Conservation (phyloP, 2,329 filamentous ascomycete genomes). For the Monascus ruber region DNA sequence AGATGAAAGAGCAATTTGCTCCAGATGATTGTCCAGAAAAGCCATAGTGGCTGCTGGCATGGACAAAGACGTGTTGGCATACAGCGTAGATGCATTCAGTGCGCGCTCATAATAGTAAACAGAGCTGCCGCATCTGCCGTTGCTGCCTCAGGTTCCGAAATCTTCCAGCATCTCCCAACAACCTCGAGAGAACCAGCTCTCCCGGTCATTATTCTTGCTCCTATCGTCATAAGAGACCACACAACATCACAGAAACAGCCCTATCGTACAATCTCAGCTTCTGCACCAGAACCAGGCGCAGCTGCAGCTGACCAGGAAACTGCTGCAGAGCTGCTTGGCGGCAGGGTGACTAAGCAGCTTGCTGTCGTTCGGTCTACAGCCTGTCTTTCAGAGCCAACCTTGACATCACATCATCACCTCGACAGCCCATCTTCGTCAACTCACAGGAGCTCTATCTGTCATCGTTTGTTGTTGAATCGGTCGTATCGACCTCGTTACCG, state of each 20-base stretch:
- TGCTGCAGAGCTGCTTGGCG: neutral
- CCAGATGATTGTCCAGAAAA: conserved; percentile 56
- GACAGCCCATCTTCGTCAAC: conserved; percentile 11
- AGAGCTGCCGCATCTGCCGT: neutral
- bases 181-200: too few relatives aligned
- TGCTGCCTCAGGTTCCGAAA: neutral
- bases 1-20: conserved; percentile 67
- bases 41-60: neutral
- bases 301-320: too few relatives aligned
- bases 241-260: too few relatives aligned
- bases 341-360: conserved; percentile 23
- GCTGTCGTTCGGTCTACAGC: conserved; percentile 20
- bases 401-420: conserved; percentile 29
- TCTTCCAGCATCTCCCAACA: neutral
- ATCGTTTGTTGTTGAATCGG: conserved; percentile 10
- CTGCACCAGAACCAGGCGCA: too few relatives aligned
- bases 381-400: conserved; percentile 16
- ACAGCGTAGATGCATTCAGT: neutral
- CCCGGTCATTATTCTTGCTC: too few relatives aligned
- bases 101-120: neutral
- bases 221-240: too few relatives aligned
- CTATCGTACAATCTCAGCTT: too few relatives aligned
- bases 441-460: conserved; percentile 4
- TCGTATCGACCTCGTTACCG: conserved; percentile 5
- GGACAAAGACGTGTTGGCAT: conserved; percentile 24